Percentiles rank a stretch among this genome's conserved stretches.
Evolutionary conservation across 768 basidiomycete genomes (phyloP).

Genomic region (Tephrocybe sp.): DNA sequence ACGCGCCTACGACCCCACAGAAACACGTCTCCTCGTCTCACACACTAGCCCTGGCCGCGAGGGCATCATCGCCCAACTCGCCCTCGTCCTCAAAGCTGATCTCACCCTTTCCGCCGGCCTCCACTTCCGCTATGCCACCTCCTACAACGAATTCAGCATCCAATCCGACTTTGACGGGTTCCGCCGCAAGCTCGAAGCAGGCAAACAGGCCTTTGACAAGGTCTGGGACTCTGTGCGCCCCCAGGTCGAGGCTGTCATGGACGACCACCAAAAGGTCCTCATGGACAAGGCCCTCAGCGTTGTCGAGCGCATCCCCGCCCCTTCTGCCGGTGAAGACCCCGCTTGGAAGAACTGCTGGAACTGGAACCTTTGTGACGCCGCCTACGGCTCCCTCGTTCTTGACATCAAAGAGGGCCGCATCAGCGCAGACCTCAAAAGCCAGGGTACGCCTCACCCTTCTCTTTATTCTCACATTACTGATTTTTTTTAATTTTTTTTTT

Average conservation of each 20-base stretch:
- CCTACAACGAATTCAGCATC: conserved; percentile 96
- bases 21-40: conserved; percentile 91
- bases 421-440: conserved; percentile 88
- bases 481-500: neutral
- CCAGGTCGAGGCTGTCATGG: conserved; percentile 90
- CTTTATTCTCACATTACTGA: neutral
- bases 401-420: conserved; percentile 92
- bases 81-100: conserved; percentile 89
- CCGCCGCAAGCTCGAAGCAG: conserved; percentile 71
- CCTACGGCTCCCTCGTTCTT: conserved; percentile 84
- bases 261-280: conserved; percentile 83
- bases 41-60: conserved; percentile 93
- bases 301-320: conserved; percentile 74
- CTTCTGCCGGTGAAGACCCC: conserved; percentile 71
- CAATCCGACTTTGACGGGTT: conserved; percentile 88
- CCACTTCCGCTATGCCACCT: conserved; percentile 95
- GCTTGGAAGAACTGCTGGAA: conserved; percentile 99
- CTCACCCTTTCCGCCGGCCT: conserved; percentile 91
- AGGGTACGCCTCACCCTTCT: conserved; percentile 51
- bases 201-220: conserved; percentile 82
- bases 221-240: conserved; percentile 94
- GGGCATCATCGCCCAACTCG: conserved; percentile 88
- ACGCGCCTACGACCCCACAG: conserved; percentile 86
- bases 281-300: conserved; percentile 89
- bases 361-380: conserved; percentile 97